Base-by-base conservation (phyloP, 805 yeast genomes). In the Kurtzmaniella fragi region DNA sequence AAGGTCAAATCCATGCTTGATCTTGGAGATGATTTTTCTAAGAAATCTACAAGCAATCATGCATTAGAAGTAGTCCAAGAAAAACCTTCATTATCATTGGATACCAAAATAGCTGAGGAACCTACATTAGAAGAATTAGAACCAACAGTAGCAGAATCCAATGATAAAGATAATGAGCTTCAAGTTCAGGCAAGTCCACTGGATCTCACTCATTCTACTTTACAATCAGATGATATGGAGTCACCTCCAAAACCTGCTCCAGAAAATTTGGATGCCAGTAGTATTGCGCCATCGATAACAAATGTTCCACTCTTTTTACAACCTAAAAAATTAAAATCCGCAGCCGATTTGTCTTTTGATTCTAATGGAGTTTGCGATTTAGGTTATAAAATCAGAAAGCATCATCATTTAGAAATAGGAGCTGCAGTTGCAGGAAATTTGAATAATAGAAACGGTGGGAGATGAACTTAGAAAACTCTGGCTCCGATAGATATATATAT, bases 361-460 rank as follows among this genome's bases (percentile, higher is more conserved):
- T 39, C 51, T n/a, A 49, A 46, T 37, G 70, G 71, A 2, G 32
- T 46, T 28, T 67, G 73, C 42, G 67, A 67, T 12, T 54, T 67
- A 38, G 74, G 74, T 3, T 69, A 68, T 44, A 61, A 55, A 47
- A 56, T 69, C 32, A 65, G 54, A 40, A 67, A 60, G 49, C 74
- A 69, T 42, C 70, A 65, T 46, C 74, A 69, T 43, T 45, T 58
- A 35, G 73, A 64, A 15, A 51, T 66, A 4, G 61, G 57, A 34
- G 61, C 55, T 10, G 56, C 58, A 1, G 50, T 60, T 26, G 50
- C 59, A 5, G 67, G 69, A 2, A 38, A 52, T 6, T 38, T 53
- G 12, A 40, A 57, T n/a, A n/a, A n/a, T 32, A 46, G 52, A 44
- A 52, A 20, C 7, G 8, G 8, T 20, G 25, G 25, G 25, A 20